Evolutionary conservation across 1,284 basidiomycete species (phyloP), one percentile per base, ranked within the genome.

Genomic region (Ustilago lituana): DNA sequence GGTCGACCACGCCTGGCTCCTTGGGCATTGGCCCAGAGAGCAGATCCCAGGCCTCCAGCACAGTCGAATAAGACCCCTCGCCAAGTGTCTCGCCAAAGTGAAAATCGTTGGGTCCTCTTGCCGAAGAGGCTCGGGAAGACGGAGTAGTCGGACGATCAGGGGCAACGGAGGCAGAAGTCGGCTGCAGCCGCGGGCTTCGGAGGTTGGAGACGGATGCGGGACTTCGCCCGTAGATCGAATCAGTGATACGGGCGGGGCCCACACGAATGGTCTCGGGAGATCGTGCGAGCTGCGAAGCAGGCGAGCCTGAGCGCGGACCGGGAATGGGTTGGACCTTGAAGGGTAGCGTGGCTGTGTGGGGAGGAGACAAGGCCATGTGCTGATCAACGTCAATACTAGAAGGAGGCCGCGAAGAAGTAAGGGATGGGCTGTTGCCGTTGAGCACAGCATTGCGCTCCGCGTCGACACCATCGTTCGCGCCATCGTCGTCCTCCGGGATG

Each of bases 21-120:
- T 71, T 71, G n/a, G 68, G 61, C 8, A 44, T 32, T 0, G 63
- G 71, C 0, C 66, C 66, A 0, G 62, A 63, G 2, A 69, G 52
- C 11, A 81, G 57, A 43, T 82, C 80, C 79, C 79, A 82, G 1
- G 79, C 80, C 27, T 79, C 73, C 26, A 82, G 44, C 26, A 82
- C 80, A 2, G 80, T 81, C 29, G 79, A 81, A 45, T 81, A 82
- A 0, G 79, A 81, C 11, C 80, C 80, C 32, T 82, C 80, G 23
- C 80, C 80, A 5, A 82, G 55, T 15, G 77, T 70, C 11, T 81
- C 79, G 40, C 80, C 80, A 53, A 81, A 82, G 41, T 79, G 67
- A 45, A 80, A 82, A 44, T 82, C 80, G 36, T 68, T 45, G 9
- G 74, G 74, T 10, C 70, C 62, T 33, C 78, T 59, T 20, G 72